Evolutionary conservation across 805 yeast genomes (phyloP).

Genomic region (Kazachstania africana): DNA sequence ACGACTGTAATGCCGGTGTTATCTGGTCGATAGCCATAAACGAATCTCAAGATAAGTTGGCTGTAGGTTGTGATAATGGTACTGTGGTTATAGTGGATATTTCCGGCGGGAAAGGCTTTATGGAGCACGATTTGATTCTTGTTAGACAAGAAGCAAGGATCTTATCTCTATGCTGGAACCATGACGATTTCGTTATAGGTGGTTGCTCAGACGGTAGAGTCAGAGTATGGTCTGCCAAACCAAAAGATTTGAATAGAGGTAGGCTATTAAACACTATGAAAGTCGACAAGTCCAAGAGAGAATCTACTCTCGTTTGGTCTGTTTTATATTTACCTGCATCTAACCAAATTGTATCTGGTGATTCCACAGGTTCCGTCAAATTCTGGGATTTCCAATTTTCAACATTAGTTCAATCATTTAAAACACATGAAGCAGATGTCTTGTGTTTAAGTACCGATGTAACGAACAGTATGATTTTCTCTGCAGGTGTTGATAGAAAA

Average conservation of each 20-base stretch:
- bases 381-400: slow-evolving; percentile 80
- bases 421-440: slow-evolving; percentile 85
- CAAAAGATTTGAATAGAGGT: slow-evolving; percentile 32
- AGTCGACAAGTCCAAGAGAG: slow-evolving; percentile 79
- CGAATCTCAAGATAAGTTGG: slow-evolving; percentile 47
- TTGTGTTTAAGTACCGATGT: slow-evolving; percentile 55
- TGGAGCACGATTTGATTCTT: slow-evolving; percentile 65
- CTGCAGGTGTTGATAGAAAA: slow-evolving; percentile 91
- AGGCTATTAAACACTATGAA: slow-evolving; percentile 75
- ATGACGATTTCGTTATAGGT: slow-evolving; percentile 57
- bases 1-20: slow-evolving; percentile 86
- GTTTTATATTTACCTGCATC: slow-evolving; percentile 50
- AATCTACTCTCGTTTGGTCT: slow-evolving; percentile 87
- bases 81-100: slow-evolving; percentile 72
- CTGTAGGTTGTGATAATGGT: slow-evolving; percentile 95
- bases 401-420: slow-evolving; percentile 69
- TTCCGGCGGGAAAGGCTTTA: slow-evolving; percentile 73
- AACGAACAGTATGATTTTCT: slow-evolving; percentile 53
- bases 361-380: slow-evolving; percentile 87
- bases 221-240: slow-evolving; percentile 56
- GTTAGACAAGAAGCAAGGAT: slow-evolving; percentile 80
- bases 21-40: slow-evolving; percentile 80
- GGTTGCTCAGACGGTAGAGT: slow-evolving; percentile 95
- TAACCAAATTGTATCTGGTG: slow-evolving; percentile 84
- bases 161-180: slow-evolving; percentile 66